Percentiles rank a stretch among this genome's conserved stretches.
phyloP scores from a whole-genome alignment of 192 early-diverging fungal genomes.

The Spizellomyces punctatus region DNA sequence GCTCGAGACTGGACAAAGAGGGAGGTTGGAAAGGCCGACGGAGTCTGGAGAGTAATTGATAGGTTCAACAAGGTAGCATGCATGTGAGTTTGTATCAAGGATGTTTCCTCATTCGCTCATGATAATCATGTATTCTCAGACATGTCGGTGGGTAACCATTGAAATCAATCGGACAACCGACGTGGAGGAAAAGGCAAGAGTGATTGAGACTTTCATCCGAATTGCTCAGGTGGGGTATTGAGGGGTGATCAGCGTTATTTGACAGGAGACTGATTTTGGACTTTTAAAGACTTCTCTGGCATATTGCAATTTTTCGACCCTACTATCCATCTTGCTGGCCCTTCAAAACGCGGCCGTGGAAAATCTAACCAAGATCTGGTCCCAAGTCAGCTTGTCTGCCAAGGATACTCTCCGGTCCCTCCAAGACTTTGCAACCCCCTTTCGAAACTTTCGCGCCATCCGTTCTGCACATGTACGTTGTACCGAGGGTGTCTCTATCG shows the following conservation, averaged over 20 bases:
- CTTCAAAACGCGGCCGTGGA: slow-evolving; percentile 10
- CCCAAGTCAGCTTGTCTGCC: neutral
- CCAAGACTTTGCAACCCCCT: slow-evolving; percentile 12
- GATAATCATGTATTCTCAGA: neutral
- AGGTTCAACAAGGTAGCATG: slow-evolving; percentile 21
- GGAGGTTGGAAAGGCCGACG: neutral
- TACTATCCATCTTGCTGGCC: slow-evolving; percentile 22
- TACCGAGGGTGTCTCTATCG: slow-evolving; percentile 1
- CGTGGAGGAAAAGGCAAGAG: neutral
- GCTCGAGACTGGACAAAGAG: slow-evolving; percentile 7
- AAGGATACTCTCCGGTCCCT: neutral
- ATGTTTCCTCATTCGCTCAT: too few relatives aligned
- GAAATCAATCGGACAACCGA: slow-evolving; percentile 4
- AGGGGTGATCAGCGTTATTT: too few relatives aligned
- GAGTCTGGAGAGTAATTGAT: slow-evolving; percentile 27
- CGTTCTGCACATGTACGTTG: slow-evolving; percentile 13
- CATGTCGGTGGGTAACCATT: slow-evolving; percentile 19
- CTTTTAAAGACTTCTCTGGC: neutral
- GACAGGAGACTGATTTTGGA: neutral
- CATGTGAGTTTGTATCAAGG: neutral
- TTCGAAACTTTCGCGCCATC: neutral
- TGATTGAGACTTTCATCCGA: slow-evolving; percentile 16
- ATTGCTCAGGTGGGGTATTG: slow-evolving; percentile 9
- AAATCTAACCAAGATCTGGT: neutral
- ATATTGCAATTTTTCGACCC: slow-evolving; percentile 24